Percentiles rank a stretch among this genome's conserved stretches.
These are phyloP conservation scores for Stenocarpella maydis DNA, from an alignment of 2,329 filamentous ascomycete genomes.

Conservation along the genomic window DNA sequence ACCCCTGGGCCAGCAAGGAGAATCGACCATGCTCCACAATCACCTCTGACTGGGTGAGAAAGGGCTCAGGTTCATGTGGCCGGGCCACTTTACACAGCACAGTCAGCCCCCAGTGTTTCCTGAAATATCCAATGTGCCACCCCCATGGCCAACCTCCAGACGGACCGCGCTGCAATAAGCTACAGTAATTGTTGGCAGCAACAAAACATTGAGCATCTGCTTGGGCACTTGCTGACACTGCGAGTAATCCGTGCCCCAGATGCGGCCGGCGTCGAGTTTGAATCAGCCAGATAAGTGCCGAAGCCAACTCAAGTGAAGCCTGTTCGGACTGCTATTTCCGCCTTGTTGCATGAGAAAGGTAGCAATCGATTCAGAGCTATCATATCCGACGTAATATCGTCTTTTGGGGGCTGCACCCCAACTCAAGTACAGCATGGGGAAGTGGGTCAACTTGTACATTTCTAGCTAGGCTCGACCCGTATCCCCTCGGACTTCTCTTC, in stretches of 20 bases:
- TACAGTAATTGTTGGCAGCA: no score
- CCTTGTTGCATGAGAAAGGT: not conserved
- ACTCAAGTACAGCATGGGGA: not conserved
- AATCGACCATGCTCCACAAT: not conserved
- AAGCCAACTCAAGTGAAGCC: no score
- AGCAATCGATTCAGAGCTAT: not conserved
- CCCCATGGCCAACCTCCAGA: not conserved
- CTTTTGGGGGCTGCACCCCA: not conserved
- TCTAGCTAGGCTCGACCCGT: not conserved
- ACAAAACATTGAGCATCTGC: not conserved
- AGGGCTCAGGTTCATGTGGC: not conserved
- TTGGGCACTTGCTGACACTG: no score
- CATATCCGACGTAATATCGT: not conserved
- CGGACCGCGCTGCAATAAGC: not conserved
- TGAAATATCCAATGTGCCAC: not conserved
- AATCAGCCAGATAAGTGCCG: no score
- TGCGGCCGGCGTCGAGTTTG: no score
- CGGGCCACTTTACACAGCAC: not conserved
- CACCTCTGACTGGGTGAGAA: not conserved
- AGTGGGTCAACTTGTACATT: not conserved
- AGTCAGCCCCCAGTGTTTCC: slow-evolving; percentile 8
- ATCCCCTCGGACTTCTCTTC: not conserved
- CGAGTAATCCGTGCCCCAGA: no score
- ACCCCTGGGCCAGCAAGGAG: slow-evolving; percentile 1
- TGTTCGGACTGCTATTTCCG: not conserved